Base-by-base conservation (phyloP, 1,284 basidiomycete genomes). In the Xerocomus amazonicus region DNA sequence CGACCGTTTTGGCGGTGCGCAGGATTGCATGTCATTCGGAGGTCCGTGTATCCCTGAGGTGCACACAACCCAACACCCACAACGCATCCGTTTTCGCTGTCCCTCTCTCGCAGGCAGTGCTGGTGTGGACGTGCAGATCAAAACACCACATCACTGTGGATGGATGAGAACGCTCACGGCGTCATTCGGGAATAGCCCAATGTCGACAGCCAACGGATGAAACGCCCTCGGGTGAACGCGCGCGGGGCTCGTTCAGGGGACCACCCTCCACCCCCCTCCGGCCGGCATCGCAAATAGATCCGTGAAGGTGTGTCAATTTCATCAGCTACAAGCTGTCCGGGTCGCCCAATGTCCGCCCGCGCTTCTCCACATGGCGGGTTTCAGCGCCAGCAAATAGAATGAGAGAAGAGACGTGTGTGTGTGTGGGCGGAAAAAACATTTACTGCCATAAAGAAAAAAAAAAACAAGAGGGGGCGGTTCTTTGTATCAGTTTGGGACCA, bases 361-460 rank as follows among this genome's bases (percentile, higher is more conserved):
- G 35, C 13, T 17, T 23, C n/a, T 42, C 28, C 28, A 8, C 16
- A 9, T n/a, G 8, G 8, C 17, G 23, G 38, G 19, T 41, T 42
- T 55, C 38, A 41, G 8, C 44, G 23, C 19, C 12, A 3, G 16
- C 29, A 12, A 31, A 23, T 23, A 23, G 19, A 23, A 23, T 4
- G 19, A 23, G 19, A 23, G 19, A 23, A 4, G 4, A 4, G 19
- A 23, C 2, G 19, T 14, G 38, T 8, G 40, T 16, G 6, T 34
- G 23, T 41, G 6, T 13, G 14, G 2, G 8, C 38, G 41, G 48
- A 45, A 32, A 58, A 45, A 44, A 14, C 10, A 23, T 23, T 39
- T 13, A 43, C 10, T 9, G n/a, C 32, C 16, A 8, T 33, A 23
- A 19, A 43, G 4, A 23, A 23, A 2, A 23, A 4, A 23, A 19